Conservation (phyloP, 495 filamentous ascomycete genomes). For the Penicillium atrosanguineum region DNA sequence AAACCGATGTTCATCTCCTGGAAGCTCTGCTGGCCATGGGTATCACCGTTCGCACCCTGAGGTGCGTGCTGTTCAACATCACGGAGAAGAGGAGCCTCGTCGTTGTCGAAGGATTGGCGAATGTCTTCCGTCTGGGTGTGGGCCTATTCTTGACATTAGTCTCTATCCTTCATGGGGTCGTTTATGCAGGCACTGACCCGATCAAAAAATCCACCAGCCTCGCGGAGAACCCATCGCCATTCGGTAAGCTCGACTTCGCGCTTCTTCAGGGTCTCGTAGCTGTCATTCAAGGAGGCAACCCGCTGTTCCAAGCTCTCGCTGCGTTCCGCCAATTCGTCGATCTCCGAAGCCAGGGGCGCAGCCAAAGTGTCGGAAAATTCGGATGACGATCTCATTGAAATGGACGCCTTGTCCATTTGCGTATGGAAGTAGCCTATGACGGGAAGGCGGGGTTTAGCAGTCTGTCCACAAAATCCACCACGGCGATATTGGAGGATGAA, state of each 20-base stretch:
- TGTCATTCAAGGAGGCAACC: constrained; percentile 88
- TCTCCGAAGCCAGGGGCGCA: constrained; percentile 85
- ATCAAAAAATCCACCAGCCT: constrained; percentile 97
- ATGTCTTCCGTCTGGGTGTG: constrained; percentile 97
- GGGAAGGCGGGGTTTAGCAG: constrained; percentile 7
- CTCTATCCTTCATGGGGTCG: constrained; percentile 14
- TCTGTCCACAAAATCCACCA: neutral
- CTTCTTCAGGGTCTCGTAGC: constrained; percentile 97
- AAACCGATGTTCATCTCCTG: constrained; percentile 99
- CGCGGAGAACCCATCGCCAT: constrained; percentile 94
- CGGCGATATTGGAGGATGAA: neutral
- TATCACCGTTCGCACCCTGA: constrained; percentile 63
- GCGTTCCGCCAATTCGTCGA: constrained; percentile 90
- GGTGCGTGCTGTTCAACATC: constrained; percentile 76
- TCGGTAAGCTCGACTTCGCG: constrained; percentile 95
- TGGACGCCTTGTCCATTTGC: constrained; percentile 90
- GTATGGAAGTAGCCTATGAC: constrained; percentile 75
- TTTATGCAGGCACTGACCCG: constrained; percentile 45
- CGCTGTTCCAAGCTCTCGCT: constrained; percentile 89
- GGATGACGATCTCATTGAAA: constrained; percentile 77
- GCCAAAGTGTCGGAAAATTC: constrained; percentile 83
- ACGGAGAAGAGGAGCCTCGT: constrained; percentile 75
- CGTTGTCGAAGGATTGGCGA: constrained; percentile 82
- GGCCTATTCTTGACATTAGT: constrained; percentile 46
- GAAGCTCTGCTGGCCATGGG: constrained; percentile 76